Base-by-base conservation (phyloP, 768 basidiomycete species). In the Epithele typhae region DNA sequence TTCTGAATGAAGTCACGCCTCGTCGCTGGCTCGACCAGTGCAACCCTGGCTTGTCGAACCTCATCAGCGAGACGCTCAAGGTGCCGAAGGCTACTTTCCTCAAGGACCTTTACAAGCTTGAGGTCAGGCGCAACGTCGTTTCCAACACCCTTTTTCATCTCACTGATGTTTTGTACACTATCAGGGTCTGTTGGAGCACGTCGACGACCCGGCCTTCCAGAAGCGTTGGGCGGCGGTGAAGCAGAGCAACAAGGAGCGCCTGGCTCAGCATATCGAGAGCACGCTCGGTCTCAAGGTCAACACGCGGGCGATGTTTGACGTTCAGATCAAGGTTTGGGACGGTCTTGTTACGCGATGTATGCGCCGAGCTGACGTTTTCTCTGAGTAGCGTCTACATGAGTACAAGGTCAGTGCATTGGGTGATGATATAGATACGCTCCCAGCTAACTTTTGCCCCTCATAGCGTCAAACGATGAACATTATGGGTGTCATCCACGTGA, bases 391-490 rank as follows among this genome's bases (percentile, higher is more conserved):
- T 57, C 69, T 95, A 52, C 94, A 97, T 54, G 92, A 96, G 68
- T 95, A 89, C 60, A 92, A 92, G 77, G 82, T 80, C 40, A n/a
- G 60, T n/a, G n/a, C n/a, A n/a, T n/a, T n/a, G n/a, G n/a, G n/a
- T n/a, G n/a, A n/a, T n/a, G n/a, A n/a, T n/a, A n/a, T n/a, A n/a
- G n/a, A n/a, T n/a, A n/a, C n/a, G n/a, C n/a, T n/a, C n/a, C n/a
- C n/a, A n/a, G n/a, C n/a, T n/a, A n/a, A n/a, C n/a, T n/a, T n/a
- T n/a, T n/a, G n/a, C n/a, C 25, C 2, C 17, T 23, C 23, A 18
- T 64, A 91, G 81, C 86, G 96, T 46, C 95, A 99, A 76, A 89
- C 85, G 2, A 72, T 98, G 62, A 98, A 97, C 67, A 92, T 96
- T 57, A 76, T 98, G 40, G 87, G 87, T 40, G 86, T 93, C 48